Conservation (phyloP, 768 basidiomycete genomes). For the Trichaptum fuscoviolaceum region DNA sequence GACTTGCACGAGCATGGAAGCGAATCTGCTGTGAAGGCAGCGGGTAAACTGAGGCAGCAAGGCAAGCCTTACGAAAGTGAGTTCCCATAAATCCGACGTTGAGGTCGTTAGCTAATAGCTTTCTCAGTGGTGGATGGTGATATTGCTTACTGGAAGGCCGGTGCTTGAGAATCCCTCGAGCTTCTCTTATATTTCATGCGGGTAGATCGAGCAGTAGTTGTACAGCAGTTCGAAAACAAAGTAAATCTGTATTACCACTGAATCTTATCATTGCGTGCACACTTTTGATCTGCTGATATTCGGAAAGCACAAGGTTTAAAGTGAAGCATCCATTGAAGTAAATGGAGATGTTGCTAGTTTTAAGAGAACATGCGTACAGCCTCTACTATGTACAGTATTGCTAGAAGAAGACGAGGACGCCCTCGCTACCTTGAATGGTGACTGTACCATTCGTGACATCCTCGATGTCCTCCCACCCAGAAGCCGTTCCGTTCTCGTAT, state of each 20-base stretch:
- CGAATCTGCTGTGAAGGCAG: constrained; percentile 89
- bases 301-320: too few species aligned
- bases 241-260: not conserved
- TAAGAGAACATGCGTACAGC: not conserved
- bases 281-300: too few species aligned
- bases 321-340: too few species aligned
- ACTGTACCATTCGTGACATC: constrained; percentile 17
- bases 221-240: not conserved
- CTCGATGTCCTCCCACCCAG: constrained; percentile 21
- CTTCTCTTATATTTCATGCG: not conserved
- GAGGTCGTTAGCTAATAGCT: constrained; percentile 7
- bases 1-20: constrained; percentile 90
- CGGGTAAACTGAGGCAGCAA: constrained; percentile 91
- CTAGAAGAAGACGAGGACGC: constrained; percentile 25
- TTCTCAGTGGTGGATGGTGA: constrained; percentile 77
- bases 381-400: not conserved
- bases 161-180: constrained; percentile 31
- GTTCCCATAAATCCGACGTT: constrained; percentile 23
- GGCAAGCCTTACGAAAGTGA: constrained; percentile 95
- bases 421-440: constrained; percentile 23
- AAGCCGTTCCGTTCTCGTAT: constrained; percentile 24
- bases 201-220: not conserved
- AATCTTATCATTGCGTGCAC: not conserved
- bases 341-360: too few species aligned
- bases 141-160: constrained; percentile 89